Evolutionary conservation across 192 early-diverging fungal species (phyloP), one percentile per base, ranked within the genome.

Genomic region (Dissophora globulifera): DNA sequence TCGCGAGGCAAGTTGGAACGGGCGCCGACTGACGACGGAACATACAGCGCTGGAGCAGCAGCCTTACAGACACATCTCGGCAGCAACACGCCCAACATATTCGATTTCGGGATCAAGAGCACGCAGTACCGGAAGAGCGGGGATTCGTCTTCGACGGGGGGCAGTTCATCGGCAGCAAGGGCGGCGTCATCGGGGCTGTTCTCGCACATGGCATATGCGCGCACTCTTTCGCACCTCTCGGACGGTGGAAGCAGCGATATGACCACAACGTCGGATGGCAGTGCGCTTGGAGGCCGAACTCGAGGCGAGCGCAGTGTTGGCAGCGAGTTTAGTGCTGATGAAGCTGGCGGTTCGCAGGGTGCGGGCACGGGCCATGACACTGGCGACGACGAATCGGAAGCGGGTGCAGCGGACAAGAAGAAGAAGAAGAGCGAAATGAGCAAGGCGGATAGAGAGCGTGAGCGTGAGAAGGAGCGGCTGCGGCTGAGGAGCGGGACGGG

Each of bases 241-340:
- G 72, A 76, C 31, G 50, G 58, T 10, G 71, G 41, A 0, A 67
- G 50, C n/a, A 58, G 59, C 35, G 71, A 75, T 53, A 35, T 75
- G 31, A 66, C 70, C 16, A 58, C 62, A 6, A 50, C 62, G 2
- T 75, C 71, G 2, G 71, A 75, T 40, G 58, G 22, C 4, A 75
- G 71, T 20, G 48, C 56, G 8, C 63, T 52, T 0, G 61, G 62
- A 0, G 51, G 54, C 35, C 31, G 20, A 32, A 26, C 29, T 15
- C 57, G 31, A 20, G 10, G 43, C 5, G 32, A 30, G 17, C 13
- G 50, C 7, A 17, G 38, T 29, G 22, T 30, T 0, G 31, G 45
- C 0, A 35, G 8, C 33, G 57, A n/a, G n/a, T n/a, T n/a, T n/a
- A n/a, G 38, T 8, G 56, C n/a, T 49, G 49, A 16, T n/a, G 38